Percentiles rank a stretch among this genome's conserved stretches.
These are phyloP conservation scores for Penicillium sumatraense DNA, from an alignment of 2,329 filamentous ascomycete genomes.

Conservation along the genomic window DNA sequence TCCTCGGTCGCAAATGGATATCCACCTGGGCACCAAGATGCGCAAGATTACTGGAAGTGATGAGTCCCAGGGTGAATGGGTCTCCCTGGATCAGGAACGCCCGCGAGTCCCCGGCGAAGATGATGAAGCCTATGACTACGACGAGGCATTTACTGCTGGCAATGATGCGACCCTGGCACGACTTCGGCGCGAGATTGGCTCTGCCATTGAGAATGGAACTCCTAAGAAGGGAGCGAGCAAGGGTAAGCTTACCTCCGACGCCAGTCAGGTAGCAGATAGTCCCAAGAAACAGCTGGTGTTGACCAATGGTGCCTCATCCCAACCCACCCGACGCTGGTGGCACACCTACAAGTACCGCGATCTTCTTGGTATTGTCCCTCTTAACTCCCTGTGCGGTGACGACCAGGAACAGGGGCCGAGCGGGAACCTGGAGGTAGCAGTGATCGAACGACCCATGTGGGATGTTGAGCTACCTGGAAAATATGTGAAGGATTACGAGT, in stretches of 20 bases:
- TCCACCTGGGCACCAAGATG: conserved; percentile 53
- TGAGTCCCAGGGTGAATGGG: conserved; percentile 38
- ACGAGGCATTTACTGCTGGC: conserved; percentile 34
- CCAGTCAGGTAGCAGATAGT: conserved; percentile 25
- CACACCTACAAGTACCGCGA: conserved; percentile 91
- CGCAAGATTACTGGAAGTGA: conserved; percentile 52
- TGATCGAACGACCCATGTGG: conserved; percentile 86
- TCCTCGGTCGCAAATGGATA: conserved; percentile 46
- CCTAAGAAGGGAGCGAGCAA: conserved; percentile 25
- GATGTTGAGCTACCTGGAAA: conserved; percentile 77
- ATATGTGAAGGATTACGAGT: conserved; percentile 65
- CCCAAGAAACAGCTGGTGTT: conserved; percentile 32
- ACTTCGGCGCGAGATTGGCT: conserved; percentile 32
- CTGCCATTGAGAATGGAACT: conserved; percentile 23
- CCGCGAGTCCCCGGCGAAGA: conserved; percentile 31
- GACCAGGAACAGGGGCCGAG: conserved; percentile 34
- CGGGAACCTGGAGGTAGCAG: conserved; percentile 69
- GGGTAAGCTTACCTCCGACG: conserved; percentile 13
- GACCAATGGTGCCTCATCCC: conserved; percentile 29
- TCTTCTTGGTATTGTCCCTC: conserved; percentile 75
- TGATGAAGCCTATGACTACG: conserved; percentile 39
- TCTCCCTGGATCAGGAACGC: conserved; percentile 38
- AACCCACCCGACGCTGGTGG: conserved; percentile 60
- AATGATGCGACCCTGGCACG: conserved; percentile 39
- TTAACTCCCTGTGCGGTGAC: conserved; percentile 47